Percentiles rank a stretch among this genome's conserved stretches.
Conservation (phyloP, 1,284 basidiomycete species). For the Heliocybe sulcata region DNA sequence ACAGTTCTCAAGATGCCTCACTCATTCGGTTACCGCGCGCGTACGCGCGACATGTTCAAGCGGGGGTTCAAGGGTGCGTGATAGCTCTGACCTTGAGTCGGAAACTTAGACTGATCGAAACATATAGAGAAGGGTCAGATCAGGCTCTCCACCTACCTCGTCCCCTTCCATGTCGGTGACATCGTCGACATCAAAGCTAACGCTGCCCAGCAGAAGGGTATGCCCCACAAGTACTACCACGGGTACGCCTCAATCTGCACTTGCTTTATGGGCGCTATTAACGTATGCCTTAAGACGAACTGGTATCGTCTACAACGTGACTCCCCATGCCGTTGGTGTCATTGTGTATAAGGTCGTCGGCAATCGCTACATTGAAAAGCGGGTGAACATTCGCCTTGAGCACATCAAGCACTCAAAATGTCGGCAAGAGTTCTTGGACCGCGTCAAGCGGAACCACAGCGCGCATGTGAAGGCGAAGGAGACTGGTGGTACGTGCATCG, state of each 20-base stretch:
- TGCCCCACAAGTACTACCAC: constrained; percentile 98
- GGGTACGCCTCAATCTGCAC: constrained; percentile 41
- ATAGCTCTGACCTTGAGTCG: constrained; percentile 8
- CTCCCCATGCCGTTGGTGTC: constrained; percentile 90
- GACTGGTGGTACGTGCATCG: constrained; percentile 72
- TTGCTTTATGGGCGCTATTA: neutral
- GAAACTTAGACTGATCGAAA: constrained; percentile 1
- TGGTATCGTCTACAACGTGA: constrained; percentile 98
- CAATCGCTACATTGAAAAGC: constrained; percentile 99
- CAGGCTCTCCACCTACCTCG: constrained; percentile 90
- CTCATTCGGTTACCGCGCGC: constrained; percentile 99
- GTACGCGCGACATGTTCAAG: constrained; percentile 99
- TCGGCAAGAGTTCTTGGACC: constrained; percentile 96
- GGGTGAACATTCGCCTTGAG: constrained; percentile 98
- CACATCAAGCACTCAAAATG: constrained; percentile 99
- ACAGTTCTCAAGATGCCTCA: constrained; percentile 88
- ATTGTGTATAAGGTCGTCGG: constrained; percentile 99
- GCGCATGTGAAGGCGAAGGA: constrained; percentile 82
- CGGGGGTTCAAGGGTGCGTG: constrained; percentile 87
- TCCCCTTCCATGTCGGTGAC: constrained; percentile 92
- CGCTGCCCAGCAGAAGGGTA: constrained; percentile 98
- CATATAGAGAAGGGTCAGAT: constrained; percentile 82
- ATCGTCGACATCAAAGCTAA: constrained; percentile 99
- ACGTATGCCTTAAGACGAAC: constrained; percentile 61
- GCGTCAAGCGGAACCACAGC: constrained; percentile 90